Evolutionary conservation across 345 rosid genomes (phyloP).

Genomic region (Lepidium didymum): DNA sequence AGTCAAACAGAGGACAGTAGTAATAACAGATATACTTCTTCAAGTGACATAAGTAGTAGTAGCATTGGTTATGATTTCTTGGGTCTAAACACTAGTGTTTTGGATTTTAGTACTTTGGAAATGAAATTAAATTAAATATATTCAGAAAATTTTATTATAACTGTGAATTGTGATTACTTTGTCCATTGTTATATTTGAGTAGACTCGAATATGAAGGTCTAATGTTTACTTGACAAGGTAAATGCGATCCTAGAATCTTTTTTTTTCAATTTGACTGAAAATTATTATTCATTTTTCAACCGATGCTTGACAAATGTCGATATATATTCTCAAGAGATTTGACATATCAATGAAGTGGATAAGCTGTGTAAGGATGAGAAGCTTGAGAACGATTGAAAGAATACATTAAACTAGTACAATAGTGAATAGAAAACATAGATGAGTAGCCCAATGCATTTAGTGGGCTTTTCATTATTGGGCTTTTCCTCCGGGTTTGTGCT

Average conservation of each 20-base stretch:
- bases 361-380: conserved; percentile 70
- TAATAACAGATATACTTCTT: conserved; percentile 26
- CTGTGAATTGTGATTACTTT: conserved; percentile 12
- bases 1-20: conserved; percentile 15
- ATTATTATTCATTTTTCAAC: not conserved
- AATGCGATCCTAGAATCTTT: not conserved
- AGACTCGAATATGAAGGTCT: too few relatives aligned
- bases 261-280: not conserved
- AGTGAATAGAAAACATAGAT: not conserved
- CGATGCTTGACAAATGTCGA: not conserved
- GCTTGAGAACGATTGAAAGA: conserved; percentile 8
- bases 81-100: conserved; percentile 58
- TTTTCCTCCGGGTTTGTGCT: not conserved
- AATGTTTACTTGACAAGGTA: not conserved
- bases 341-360: conserved; percentile 31
- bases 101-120: conserved; percentile 61
- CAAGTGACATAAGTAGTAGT: conserved; percentile 6
- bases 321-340: conserved; percentile 18
- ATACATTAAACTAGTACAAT: not conserved
- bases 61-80: conserved; percentile 62
- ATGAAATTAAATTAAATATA: conserved; percentile 37
- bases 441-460: conserved; percentile 7
- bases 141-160: not conserved
- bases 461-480: not conserved
- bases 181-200: not conserved